phyloP scores from a whole-genome alignment of 2,329 filamentous ascomycete species.

The Triangularia verruculosa region DNA sequence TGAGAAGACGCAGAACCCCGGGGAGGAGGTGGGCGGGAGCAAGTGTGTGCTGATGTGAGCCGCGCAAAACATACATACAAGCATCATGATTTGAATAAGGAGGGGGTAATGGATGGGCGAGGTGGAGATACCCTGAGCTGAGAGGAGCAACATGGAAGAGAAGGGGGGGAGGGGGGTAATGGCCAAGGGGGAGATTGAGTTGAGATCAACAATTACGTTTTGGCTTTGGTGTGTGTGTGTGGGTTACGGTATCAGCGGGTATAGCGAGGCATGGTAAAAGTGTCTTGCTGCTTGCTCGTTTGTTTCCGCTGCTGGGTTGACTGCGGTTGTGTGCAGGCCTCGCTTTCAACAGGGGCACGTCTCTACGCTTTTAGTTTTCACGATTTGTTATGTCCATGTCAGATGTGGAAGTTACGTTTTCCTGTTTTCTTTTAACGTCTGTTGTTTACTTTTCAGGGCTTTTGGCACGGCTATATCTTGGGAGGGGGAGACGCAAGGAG shows the following conservation, averaged over 20 bases:
- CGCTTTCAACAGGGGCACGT: neutral
- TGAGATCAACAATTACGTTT: neutral
- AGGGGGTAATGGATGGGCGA: neutral
- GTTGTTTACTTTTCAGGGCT: neutral
- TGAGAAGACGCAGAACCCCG: slow-evolving; percentile 88
- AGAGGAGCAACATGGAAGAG: neutral
- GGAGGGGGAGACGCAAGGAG: neutral
- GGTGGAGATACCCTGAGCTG: neutral
- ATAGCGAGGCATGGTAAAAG: neutral
- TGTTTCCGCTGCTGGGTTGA: neutral
- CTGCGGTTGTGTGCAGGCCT: neutral
- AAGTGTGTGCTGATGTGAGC: slow-evolving; percentile 85
- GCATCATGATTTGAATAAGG: neutral
- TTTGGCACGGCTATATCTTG: neutral
- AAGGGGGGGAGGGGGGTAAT: neutral
- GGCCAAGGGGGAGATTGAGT: neutral
- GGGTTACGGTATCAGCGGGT: neutral
- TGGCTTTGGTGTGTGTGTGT: neutral
- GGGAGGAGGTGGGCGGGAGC: slow-evolving; percentile 72
- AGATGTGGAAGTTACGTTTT: neutral
- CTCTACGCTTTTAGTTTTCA: neutral
- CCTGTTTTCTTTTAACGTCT: neutral
- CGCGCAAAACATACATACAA: too few relatives aligned
- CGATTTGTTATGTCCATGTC: neutral
- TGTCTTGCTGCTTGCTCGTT: neutral